Conservation (phyloP, 352 stramenopile genomes). For the Pythium brassicae region DNA sequence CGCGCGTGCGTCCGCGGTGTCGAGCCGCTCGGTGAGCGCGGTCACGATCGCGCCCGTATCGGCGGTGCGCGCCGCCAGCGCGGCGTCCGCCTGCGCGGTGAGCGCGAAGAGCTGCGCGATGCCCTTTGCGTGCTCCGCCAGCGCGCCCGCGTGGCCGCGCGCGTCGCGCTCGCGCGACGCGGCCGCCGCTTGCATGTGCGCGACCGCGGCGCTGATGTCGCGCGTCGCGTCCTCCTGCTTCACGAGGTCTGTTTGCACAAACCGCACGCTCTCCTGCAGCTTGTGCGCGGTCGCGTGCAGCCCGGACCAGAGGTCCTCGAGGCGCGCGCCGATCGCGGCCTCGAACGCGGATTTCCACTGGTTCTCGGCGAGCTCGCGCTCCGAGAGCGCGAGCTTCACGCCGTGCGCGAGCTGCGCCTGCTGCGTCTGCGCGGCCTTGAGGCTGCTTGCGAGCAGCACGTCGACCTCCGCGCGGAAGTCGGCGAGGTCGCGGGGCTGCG, state of each 20-base stretch:
- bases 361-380: conserved; percentile 40
- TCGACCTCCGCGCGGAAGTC: conserved; percentile 44
- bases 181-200: conserved; percentile 22
- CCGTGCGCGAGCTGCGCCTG: conserved; percentile 27
- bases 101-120: conserved; percentile 30
- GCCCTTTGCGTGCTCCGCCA: conserved; percentile 23
- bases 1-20: conserved; percentile 16
- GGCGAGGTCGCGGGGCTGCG: conserved; percentile 28
- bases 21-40: conserved; percentile 22
- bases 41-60: conserved; percentile 15
- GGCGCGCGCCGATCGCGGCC: conserved; percentile 32
- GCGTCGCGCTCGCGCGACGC: conserved; percentile 17
- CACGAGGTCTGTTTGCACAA: conserved; percentile 43
- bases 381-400: conserved; percentile 30
- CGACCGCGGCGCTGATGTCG: conserved; percentile 26
- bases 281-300: conserved; percentile 30
- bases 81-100: conserved; percentile 16
- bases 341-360: conserved; percentile 59
- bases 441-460: conserved; percentile 15
- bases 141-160: conserved; percentile 12
- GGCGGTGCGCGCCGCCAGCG: conserved; percentile 23
- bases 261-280: conserved; percentile 31
- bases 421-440: conserved; percentile 21
- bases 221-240: conserved; percentile 32
- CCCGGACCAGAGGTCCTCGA: conserved; percentile 53